Evolutionary conservation across 495 filamentous ascomycete genomes (phyloP), one percentile per base, ranked within the genome.

Genomic region (Penicillium subrubescens): DNA sequence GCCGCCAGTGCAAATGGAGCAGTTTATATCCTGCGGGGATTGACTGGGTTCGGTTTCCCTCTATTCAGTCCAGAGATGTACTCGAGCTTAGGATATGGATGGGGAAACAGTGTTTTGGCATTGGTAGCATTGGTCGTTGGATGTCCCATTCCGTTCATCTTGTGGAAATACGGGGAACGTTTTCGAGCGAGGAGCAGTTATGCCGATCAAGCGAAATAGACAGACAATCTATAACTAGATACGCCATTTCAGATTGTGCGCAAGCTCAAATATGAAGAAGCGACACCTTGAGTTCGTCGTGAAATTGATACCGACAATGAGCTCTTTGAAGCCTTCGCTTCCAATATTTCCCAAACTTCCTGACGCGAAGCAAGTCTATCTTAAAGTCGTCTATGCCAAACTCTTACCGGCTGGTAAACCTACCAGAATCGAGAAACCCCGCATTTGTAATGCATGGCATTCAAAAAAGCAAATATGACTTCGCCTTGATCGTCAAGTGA

Each of bases 1-100:
- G 87, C 89, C 1, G 89, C 90, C 12, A 85, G 80, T 33, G 90
- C 88, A 1, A 75, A 88, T 21, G 86, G 77, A 6, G 88, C 90
- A 1, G 82, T 81, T 0, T 84, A 84, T 8, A 81, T 92, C 15
- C 69, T 92, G 57, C 78, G 90, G 21, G 83, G 75, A 50, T 52
- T 90, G 25, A 83, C 85, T 0, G 89, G 88, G 5, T 90, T 90
- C 73, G 83, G 79, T 2, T 91, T 92, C 62, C 89, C 89, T 14
- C 71, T 92, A 4, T 91, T 91, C 68, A 86, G 86, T 3, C 87
- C 86, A 5, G 68, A 67, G 15, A 71, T 90, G 79, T 90, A 83
- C 56, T 61, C 70, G 33, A 60, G 60, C 5, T 62, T 85, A 33
- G 73, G 76, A 43, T 84, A 79, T 69, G 83, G 83, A 29, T 86